Evolutionary conservation across 2,329 filamentous ascomycete genomes (phyloP), one percentile per base, ranked within the genome.

Genomic region (Ustulina deusta): DNA sequence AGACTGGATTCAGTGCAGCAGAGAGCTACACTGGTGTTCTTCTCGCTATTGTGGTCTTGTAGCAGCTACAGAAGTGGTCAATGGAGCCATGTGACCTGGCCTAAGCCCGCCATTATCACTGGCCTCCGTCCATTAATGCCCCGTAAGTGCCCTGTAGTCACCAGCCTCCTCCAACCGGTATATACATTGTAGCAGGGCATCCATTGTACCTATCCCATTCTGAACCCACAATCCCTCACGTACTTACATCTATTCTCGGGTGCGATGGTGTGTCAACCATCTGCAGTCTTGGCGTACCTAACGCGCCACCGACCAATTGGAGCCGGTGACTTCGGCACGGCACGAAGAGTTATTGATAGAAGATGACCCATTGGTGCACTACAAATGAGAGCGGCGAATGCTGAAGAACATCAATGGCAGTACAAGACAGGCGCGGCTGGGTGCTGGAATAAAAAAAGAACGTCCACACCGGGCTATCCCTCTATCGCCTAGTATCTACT

Each of bases 311-410:
- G 17, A 20, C 49, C 49, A 52, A 34, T 52, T 15, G 20, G 15
- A 34, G 27, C 29, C 22, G 6, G 17, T 34, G 49, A 4, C 5
- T 32, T 29, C 5, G 48, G 27, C 32, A 40, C 38, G 38, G 38
- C 38, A 17, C 15, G 2, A 32, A 17, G 48, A 29, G 27, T 27
- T 20, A 34, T 25, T 25, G n/a, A 13, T 15, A 40, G 6, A 11
- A 20, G 4, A 27, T 11, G 13, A 54, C 6, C 27, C n/a, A 46
- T 27, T 46, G 17, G 10, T 51, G 22, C 48, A 51, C 13, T 36
- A 52, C n/a, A 15, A 44, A 32, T 13, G 25, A 54, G 25, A 61
- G n/a, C 48, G 27, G 38, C 15, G 42, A 49, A 49, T n/a, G 25
- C 40, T 15, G 3, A 6, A 20, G 42, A 25, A 20, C n/a, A 11